Evolutionary conservation across 2,329 filamentous ascomycete genomes (phyloP), one percentile per base, ranked within the genome.

Genomic region (Cercospora nicotianae): DNA sequence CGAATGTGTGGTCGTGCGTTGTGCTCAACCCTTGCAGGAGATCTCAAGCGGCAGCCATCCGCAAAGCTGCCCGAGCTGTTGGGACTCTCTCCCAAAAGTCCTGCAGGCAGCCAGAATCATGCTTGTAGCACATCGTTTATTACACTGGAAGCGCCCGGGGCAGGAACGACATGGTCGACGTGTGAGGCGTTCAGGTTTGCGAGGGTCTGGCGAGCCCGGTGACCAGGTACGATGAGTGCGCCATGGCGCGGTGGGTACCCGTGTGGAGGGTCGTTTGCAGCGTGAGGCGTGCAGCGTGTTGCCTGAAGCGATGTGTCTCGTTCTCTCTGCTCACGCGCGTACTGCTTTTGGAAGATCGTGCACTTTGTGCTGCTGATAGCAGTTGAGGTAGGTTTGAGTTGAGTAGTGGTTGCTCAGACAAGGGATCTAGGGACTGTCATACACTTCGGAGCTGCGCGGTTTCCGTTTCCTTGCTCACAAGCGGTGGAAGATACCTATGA

Each of bases 391-490:
- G 45, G 20, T 26, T 6, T 51, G 20, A 18, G 42, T 23, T 12
- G 42, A 23, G 45, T 23, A 51, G 10, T 51, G 45, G 45, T 51
- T 42, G 33, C 59, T 61, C 42, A 42, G 59, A 61, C 42, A 13
- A 26, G 36, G 59, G 31, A 60, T 23, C 9, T 31, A 42, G 36
- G 42, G 20, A 36, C 42, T 57, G 45, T 33, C 48, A 55, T 57
- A 59, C 53, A 18, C 60, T 23, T 51, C 65, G 65, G 60, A 67
- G 48, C 48, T 59, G 60, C 39, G 65, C 65, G 65, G 60, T 62
- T 67, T 53, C 65, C 53, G 3, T 39, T 60, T 48, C 12, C n/a
- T 61, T 2, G 2, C 10, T 51, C 45, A 13, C 20, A 20, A 26
- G 45, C 45, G 45, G 4, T 1, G 45, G 10, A 20, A 23, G 42